phyloP scores from a whole-genome alignment of 495 filamentous ascomycete genomes.

The Neurospora africana region DNA sequence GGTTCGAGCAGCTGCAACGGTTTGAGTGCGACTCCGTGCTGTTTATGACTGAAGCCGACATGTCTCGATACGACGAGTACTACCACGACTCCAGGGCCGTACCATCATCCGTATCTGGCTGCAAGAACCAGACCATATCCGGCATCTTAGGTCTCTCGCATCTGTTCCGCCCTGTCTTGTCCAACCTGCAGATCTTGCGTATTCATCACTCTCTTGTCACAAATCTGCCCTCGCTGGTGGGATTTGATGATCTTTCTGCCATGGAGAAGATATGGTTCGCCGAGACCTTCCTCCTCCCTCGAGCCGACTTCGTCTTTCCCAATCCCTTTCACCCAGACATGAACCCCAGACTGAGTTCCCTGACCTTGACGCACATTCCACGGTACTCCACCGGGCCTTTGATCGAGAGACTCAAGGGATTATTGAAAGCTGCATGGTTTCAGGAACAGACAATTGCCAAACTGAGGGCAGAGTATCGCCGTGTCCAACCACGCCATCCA shows the following conservation, averaged over 20 bases:
- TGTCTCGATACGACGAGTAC: background rate
- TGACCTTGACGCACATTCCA: conserved; percentile 32
- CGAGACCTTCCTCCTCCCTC: conserved; percentile 26
- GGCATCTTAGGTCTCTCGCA: conserved; percentile 29
- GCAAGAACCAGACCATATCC: conserved; percentile 7
- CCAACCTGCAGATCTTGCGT: conserved; percentile 32
- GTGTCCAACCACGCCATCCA: conserved; percentile 8
- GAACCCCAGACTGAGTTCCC: conserved; percentile 32
- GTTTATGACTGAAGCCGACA: background rate
- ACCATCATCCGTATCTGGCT: background rate
- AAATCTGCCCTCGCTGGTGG: conserved; percentile 24
- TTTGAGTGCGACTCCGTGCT: conserved; percentile 31
- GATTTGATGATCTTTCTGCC: conserved; percentile 9
- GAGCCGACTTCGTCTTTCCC: conserved; percentile 29
- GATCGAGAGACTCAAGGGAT: conserved; percentile 23
- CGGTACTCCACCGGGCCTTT: conserved; percentile 29
- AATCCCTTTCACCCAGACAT: conserved; percentile 32
- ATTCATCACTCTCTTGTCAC: conserved; percentile 41
- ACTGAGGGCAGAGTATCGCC: background rate
- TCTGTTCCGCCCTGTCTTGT: conserved; percentile 33
- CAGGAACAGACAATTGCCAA: conserved; percentile 28
- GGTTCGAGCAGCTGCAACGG: conserved; percentile 28
- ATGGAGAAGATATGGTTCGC: conserved; percentile 22
- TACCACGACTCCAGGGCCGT: background rate
- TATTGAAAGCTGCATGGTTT: conserved; percentile 27